Evolutionary conservation across 2,329 filamentous ascomycete species (phyloP).

Genomic region (Aspergillus arachidicola): DNA sequence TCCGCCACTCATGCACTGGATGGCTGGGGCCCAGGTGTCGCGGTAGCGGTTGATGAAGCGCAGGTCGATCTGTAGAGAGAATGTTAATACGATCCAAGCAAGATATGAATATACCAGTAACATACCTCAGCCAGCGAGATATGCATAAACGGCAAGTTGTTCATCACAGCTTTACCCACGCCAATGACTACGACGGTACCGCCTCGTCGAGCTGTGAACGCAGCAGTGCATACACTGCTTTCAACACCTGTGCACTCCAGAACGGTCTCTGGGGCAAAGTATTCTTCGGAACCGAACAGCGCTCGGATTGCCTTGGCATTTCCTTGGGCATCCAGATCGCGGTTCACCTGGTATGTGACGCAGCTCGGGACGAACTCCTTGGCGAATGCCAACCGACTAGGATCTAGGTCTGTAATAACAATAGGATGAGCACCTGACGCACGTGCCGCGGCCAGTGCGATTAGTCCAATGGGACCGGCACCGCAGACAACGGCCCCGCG

Average conservation of each 20-base stretch:
- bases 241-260: slow-evolving; percentile 70
- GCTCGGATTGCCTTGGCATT: slow-evolving; percentile 57
- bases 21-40: slow-evolving; percentile 70
- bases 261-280: slow-evolving; percentile 60
- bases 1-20: slow-evolving; percentile 61
- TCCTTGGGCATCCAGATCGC: slow-evolving; percentile 47
- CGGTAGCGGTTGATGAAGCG: slow-evolving; percentile 72
- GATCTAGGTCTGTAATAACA: slow-evolving; percentile 65
- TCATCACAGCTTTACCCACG: slow-evolving; percentile 63
- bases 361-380: slow-evolving; percentile 58
- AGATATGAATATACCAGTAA: background rate
- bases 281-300: slow-evolving; percentile 59
- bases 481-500: slow-evolving; percentile 61
- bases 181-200: slow-evolving; percentile 67
- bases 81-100: background rate
- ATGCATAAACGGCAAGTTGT: slow-evolving; percentile 70
- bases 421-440: slow-evolving; percentile 66
- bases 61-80: slow-evolving; percentile 58
- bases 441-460: slow-evolving; percentile 59
- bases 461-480: slow-evolving; percentile 65
- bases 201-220: slow-evolving; percentile 59
- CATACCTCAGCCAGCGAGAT: slow-evolving; percentile 59
- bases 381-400: slow-evolving; percentile 59
- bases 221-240: slow-evolving; percentile 62
- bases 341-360: slow-evolving; percentile 58